Percentiles rank a stretch among this genome's conserved stretches.
Evolutionary conservation across 306 rosid genomes (phyloP).

Genomic region (Spatholobus suberectus): DNA sequence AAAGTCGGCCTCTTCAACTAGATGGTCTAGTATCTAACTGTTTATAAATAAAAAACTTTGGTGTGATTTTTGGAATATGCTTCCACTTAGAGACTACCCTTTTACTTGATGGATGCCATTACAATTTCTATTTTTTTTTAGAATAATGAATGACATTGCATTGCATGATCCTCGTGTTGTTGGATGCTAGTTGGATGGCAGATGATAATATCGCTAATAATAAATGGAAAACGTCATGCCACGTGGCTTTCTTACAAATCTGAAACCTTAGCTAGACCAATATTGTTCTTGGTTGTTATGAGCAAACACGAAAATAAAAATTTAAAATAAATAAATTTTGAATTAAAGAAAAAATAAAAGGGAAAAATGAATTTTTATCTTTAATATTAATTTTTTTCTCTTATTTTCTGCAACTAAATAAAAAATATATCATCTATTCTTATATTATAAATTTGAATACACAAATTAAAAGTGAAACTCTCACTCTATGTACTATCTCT

Average conservation of each 20-base stretch:
- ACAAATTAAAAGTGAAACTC: too few relatives aligned
- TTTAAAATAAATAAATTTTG: too few relatives aligned
- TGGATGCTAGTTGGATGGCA: not conserved
- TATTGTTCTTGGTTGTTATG: not conserved
- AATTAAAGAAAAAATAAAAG: too few relatives aligned
- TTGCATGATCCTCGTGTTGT: conserved; percentile 1
- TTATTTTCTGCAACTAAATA: too few relatives aligned
- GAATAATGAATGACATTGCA: not conserved
- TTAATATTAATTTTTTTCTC: too few relatives aligned
- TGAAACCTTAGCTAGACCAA: not conserved
- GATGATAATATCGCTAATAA: not conserved
- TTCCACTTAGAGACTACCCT: not conserved
- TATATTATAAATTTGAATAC: too few relatives aligned
- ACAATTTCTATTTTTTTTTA: not conserved
- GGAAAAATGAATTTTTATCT: too few relatives aligned
- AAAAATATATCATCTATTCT: too few relatives aligned
- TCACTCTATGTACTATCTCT: too few relatives aligned
- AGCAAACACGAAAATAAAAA: too few relatives aligned
- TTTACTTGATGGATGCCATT: not conserved
- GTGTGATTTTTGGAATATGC: not conserved
- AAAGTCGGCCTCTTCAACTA: too few relatives aligned
- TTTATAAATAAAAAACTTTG: not conserved
- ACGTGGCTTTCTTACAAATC: not conserved
- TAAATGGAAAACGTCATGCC: not conserved
- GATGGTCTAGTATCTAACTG: not conserved